Base-by-base conservation (phyloP, 1,284 basidiomycete species). In the Ganoderma meredithae region DNA sequence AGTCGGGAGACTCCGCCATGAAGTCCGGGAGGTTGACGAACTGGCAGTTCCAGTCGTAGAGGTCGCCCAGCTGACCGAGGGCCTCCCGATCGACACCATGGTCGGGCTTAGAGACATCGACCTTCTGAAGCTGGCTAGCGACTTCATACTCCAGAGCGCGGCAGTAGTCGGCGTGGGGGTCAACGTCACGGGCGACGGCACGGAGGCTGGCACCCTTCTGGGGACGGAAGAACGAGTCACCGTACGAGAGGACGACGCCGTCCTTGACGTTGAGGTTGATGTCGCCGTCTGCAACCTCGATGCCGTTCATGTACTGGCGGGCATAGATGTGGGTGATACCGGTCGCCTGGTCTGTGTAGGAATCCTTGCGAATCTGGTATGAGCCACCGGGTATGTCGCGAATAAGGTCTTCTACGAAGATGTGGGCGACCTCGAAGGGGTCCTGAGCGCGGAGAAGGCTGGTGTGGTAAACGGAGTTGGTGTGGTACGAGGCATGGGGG, bases 241-340 rank as follows among this genome's bases (percentile, higher is more conserved):
- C 95, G 74, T 90, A 94, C 0, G 93, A 95, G 60, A 96, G 76
- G 17, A 97, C 86, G 63, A 84, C 81, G 62, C 95, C 95, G 69
- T 93, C 87, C 81, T 91, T 92, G 78, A 97, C 84, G 83, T 97
- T 97, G 77, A 98, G 81, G 79, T 97, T 97, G 81, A 96, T 87
- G 80, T 96, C 92, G 56, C 92, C 95, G 76, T 98, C 94, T 19
- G 88, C 85, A 15, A 98, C 94, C 77, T 96, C 94, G 65, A 96
- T 83, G 52, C 95, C 94, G 71, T 93, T 89, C 74, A 96, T 79
- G 63, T 93, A 73, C 81, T 98, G 95, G 71, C 90, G 88, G 71
- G 91, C 88, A 75, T 95, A 96, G 73, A 95, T 84, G 79, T 97
- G 94, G 25, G 93, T 92, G 59, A 96, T 85, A n/a, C 92, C 92